Conservation (phyloP, 1,284 basidiomycete species). For the Stereum hirsutum region DNA sequence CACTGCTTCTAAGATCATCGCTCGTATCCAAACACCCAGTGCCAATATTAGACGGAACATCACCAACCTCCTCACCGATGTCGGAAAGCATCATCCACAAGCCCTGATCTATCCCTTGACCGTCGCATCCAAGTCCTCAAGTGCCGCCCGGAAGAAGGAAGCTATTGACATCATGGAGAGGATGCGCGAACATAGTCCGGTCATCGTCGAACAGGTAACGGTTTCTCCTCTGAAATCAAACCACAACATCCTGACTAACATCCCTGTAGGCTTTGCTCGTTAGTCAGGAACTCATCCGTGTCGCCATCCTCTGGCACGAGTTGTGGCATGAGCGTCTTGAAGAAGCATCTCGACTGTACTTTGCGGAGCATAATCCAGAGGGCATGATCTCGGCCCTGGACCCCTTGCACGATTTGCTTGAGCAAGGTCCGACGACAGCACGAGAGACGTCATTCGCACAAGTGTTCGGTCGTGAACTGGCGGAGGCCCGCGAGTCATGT, state of each 20-base stretch:
- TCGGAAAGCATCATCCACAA: slow-evolving; percentile 96
- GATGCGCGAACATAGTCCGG: slow-evolving; percentile 88
- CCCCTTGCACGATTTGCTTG: slow-evolving; percentile 90
- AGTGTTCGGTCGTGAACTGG: slow-evolving; percentile 89
- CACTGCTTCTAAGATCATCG: slow-evolving; percentile 73
- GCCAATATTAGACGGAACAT: slow-evolving; percentile 85
- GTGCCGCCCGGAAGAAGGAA: slow-evolving; percentile 73
- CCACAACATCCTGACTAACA: background rate
- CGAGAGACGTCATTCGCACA: slow-evolving; percentile 95
- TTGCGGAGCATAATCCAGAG: slow-evolving; percentile 97
- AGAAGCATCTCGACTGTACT: slow-evolving; percentile 95
- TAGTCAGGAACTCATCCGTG: slow-evolving; percentile 92
- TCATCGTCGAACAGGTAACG: slow-evolving; percentile 80
- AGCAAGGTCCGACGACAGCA: slow-evolving; percentile 90
- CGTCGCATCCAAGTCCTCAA: slow-evolving; percentile 95
- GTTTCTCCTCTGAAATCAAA: slow-evolving; percentile 1
- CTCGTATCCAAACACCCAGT: slow-evolving; percentile 94
- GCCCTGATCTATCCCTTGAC: slow-evolving; percentile 97
- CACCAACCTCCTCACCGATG: slow-evolving; percentile 83
- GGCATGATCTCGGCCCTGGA: slow-evolving; percentile 96
- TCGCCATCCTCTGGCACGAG: slow-evolving; percentile 99
- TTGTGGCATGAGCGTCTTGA: slow-evolving; percentile 99
- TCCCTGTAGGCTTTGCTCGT: slow-evolving; percentile 76
- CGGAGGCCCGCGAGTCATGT: slow-evolving; percentile 92
- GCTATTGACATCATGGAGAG: slow-evolving; percentile 88